phyloP scores from a whole-genome alignment of 805 yeast species.

The Yamadazyma paraphyllophila region DNA sequence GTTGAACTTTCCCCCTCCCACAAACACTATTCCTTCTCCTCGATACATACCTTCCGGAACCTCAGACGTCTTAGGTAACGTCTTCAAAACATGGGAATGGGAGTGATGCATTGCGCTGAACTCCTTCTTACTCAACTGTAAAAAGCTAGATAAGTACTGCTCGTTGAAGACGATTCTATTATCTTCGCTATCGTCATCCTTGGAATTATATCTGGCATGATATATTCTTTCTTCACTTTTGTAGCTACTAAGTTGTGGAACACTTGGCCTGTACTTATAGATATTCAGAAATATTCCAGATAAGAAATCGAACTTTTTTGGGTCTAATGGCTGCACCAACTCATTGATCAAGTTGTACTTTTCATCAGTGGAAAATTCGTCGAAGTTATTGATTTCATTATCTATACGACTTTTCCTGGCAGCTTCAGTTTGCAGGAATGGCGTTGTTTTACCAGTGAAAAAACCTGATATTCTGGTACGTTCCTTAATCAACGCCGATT shows the following conservation, averaged over 20 bases:
- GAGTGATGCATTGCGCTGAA: slow-evolving; percentile 43
- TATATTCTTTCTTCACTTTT: slow-evolving; percentile 46
- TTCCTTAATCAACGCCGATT: slow-evolving; percentile 9
- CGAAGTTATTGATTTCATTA: slow-evolving; percentile 13
- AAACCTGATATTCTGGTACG: slow-evolving; percentile 1
- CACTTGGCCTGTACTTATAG: slow-evolving; percentile 44
- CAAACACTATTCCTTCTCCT: slow-evolving; percentile 61
- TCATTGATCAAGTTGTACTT: slow-evolving; percentile 9
- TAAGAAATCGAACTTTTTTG: slow-evolving; percentile 31
- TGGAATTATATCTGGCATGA: slow-evolving; percentile 49
- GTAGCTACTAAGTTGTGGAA: slow-evolving; percentile 43
- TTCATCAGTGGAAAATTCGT: slow-evolving; percentile 1
- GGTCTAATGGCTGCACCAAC: slow-evolving; percentile 6
- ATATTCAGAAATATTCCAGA: slow-evolving; percentile 41
- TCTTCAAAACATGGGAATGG: slow-evolving; percentile 45
- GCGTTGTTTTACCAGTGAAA: slow-evolving; percentile 11
- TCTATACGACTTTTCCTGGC: slow-evolving; percentile 10
- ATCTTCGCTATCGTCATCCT: slow-evolving; percentile 26
- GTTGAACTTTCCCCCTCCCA: slow-evolving; percentile 79
- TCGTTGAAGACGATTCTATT: slow-evolving; percentile 46
- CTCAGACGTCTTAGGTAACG: slow-evolving; percentile 38
- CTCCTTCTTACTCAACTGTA: slow-evolving; percentile 45
- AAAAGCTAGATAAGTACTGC: slow-evolving; percentile 47
- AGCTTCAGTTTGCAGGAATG: slow-evolving; percentile 16
- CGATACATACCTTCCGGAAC: slow-evolving; percentile 32